phyloP scores from a whole-genome alignment of 805 yeast species.

The Tetrapisispora namnaoensis region DNA sequence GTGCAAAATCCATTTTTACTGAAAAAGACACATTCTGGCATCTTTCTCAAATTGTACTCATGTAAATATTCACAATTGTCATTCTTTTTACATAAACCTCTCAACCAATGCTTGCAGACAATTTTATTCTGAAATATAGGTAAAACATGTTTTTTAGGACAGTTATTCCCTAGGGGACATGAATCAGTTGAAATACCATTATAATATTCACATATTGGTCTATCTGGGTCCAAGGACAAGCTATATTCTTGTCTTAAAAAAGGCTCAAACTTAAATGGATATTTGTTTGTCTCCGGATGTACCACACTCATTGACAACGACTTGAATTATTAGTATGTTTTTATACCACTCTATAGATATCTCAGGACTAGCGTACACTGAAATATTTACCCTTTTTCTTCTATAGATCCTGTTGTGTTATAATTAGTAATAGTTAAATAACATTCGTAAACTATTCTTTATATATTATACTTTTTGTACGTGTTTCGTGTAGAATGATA shows the following conservation, averaged over 20 bases:
- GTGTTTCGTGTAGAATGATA: no score
- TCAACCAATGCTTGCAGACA: constrained; percentile 96
- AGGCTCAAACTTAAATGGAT: constrained; percentile 65
- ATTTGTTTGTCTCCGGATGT: constrained; percentile 33
- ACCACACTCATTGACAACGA: constrained; percentile 28
- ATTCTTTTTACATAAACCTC: constrained; percentile 94
- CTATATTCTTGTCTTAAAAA: constrained; percentile 71
- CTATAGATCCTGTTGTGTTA: no score
- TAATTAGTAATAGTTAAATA: no score
- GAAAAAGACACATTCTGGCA: constrained; percentile 93
- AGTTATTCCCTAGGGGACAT: constrained; percentile 79
- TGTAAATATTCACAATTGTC: constrained; percentile 94
- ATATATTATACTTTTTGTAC: no score
- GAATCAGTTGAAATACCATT: constrained; percentile 27
- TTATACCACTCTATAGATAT: no score
- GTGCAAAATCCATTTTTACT: constrained; percentile 76
- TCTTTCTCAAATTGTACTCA: constrained; percentile 84
- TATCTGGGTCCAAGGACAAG: constrained; percentile 76
- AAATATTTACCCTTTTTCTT: no score
- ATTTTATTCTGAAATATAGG: constrained; percentile 61
- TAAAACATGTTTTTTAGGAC: constrained; percentile 79
- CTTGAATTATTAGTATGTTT: no score
- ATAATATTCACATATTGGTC: constrained; percentile 77
- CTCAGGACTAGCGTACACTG: no score
- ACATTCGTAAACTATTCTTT: no score